Evolutionary conservation across 208 protist species (phyloP), one percentile per base, ranked within the genome.

Genomic region (Vickermania spadyakhi): DNA sequence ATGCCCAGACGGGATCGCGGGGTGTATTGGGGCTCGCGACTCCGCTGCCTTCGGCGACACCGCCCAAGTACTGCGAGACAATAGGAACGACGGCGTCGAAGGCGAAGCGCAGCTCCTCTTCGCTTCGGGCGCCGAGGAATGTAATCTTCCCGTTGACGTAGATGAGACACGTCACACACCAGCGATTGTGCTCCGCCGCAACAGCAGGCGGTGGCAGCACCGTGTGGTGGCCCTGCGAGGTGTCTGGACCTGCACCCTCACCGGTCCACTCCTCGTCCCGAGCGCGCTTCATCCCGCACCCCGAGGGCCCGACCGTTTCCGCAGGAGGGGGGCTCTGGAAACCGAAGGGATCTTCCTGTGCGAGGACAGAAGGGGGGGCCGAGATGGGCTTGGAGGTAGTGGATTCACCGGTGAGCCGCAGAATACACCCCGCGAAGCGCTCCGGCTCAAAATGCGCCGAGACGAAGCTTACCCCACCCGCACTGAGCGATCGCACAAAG

Each of bases 111-210:
- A 94, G 58, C 56, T 94, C 88, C 56, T 92, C 77, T 64, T 76
- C 64, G 59, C 84, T 92, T 21, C 88, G 80, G 5, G 84, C 82
- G 0, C 88, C 88, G 41, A 94, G 60, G 58, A 94, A 61, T 50
- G 65, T 87, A 22, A 94, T 70, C 56, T 94, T 94, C 0, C 88
- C 88, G 36, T 79, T 94, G 27, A 92, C 88, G 65, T 84, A 92
- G 42, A 94, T 82, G 5, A 62, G 76, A 58, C 77, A 87, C 45
- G 66, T 89, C 1, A 90, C 81, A 2, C 72, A 70, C 85, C 88
- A 94, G 31, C 64, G 52, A 50, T 94, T 94, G 25, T n/a, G 18
- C 36, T 18, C 11, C 36, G 7, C 18, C 36, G 36, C 11, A n/a
- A n/a, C n/a, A 18, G 36, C 36, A n/a, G 36, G 36, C 11, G 36